phyloP scores from a whole-genome alignment of 148 eudicot genomes.

The Vaccinium vitisidaea region DNA sequence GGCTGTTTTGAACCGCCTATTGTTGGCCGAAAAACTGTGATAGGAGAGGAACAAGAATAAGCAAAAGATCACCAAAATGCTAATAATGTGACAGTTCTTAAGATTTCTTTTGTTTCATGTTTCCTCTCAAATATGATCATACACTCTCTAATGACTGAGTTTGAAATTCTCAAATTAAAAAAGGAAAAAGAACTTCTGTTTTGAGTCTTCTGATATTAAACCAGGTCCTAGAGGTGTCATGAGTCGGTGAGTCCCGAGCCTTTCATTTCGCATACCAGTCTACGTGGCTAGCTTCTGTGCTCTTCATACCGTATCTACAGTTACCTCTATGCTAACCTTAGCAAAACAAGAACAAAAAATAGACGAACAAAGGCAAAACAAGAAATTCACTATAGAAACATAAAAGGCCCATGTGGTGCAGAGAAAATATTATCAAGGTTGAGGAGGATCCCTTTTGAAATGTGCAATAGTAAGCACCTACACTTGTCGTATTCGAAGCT shows the following conservation, averaged over 20 bases:
- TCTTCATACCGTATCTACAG: background rate
- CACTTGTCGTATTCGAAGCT: background rate
- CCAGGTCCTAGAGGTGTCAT: background rate
- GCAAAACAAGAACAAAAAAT: background rate
- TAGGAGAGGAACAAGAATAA: conserved; percentile 1
- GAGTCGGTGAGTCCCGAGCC: background rate
- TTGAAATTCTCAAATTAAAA: background rate
- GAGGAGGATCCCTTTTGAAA: background rate
- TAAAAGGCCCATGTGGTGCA: background rate
- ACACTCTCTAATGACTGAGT: background rate
- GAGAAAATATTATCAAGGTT: background rate
- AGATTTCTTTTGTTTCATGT: background rate
- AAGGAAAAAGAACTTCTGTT: background rate
- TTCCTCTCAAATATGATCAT: background rate
- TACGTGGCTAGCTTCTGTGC: background rate
- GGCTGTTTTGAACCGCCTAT: background rate
- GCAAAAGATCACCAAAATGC: conserved; percentile 3
- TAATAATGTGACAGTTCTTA: background rate
- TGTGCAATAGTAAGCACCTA: background rate
- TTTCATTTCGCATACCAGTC: background rate
- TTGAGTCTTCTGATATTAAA: background rate
- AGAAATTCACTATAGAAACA: background rate
- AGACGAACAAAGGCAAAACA: background rate
- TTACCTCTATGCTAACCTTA: background rate
- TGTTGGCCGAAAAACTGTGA: background rate